A percentile compares a stretch with the other conserved stretches of the same genome.
These are phyloP conservation scores for Apiospora arundinis DNA, from an alignment of 2,329 filamentous ascomycete species.

Conservation along the genomic window DNA sequence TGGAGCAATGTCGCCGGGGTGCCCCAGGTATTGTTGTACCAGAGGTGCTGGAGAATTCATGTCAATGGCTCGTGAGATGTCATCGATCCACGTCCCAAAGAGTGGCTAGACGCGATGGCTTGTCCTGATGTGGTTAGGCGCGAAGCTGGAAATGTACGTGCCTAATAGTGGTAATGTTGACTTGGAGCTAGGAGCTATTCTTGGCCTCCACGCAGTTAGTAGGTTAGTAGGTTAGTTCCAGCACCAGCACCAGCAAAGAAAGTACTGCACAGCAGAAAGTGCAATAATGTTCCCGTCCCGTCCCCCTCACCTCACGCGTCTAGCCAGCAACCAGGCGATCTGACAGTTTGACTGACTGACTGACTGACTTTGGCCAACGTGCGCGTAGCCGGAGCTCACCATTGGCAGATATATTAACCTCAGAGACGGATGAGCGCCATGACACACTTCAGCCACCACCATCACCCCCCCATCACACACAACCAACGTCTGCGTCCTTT, in stretches of 20 bases:
- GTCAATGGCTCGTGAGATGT: neutral
- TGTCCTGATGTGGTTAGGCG: neutral
- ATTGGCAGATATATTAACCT: neutral
- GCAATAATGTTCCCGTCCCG: neutral
- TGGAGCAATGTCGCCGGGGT: neutral
- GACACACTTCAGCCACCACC: neutral
- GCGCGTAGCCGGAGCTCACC: neutral
- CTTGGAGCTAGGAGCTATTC: neutral
- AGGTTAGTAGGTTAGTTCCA: too few species aligned
- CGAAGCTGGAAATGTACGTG: neutral
- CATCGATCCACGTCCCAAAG: neutral
- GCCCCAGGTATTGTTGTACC: neutral
- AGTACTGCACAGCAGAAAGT: neutral
- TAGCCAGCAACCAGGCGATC: neutral
- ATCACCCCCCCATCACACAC: neutral
- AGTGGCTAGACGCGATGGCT: conserved; percentile 1
- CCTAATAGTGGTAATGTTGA: neutral
- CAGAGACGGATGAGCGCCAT: neutral
- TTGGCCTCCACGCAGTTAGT: neutral
- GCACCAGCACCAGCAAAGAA: neutral
- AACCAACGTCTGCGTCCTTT: too few species aligned
- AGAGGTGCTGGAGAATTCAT: too few species aligned
- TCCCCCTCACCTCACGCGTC: neutral
- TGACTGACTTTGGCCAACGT: too few species aligned
- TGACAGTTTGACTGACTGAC: neutral